phyloP scores from a whole-genome alignment of 257 asterid genomes.

The Striga asiatica region DNA sequence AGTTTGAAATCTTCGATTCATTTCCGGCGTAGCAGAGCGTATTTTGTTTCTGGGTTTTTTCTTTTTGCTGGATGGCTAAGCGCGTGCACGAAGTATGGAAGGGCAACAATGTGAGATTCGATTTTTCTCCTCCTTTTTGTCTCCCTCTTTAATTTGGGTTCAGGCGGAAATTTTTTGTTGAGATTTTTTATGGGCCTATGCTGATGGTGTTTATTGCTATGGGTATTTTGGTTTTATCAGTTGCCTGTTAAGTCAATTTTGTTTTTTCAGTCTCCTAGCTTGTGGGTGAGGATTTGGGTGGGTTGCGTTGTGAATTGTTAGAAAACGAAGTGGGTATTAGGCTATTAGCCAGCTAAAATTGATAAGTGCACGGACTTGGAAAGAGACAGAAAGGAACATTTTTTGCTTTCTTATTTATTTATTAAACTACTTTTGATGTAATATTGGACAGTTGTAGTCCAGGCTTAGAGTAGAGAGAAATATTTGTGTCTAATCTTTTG shows the following conservation, averaged over 20 bases:
- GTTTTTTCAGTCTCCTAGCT: conserved; percentile 1
- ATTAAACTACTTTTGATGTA: conserved; percentile 4
- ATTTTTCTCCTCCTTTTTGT: background rate
- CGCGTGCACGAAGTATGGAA: conserved; percentile 90
- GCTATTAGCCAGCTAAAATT: background rate
- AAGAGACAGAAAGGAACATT: background rate
- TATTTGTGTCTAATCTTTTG: background rate
- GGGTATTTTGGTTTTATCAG: conserved; percentile 6
- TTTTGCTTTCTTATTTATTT: conserved; percentile 1
- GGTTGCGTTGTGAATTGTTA: background rate
- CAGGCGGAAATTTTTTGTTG: conserved; percentile 7
- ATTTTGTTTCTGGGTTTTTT: no score
- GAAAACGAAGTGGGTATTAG: conserved; percentile 10
- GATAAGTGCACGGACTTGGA: conserved; percentile 2
- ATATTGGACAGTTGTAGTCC: background rate
- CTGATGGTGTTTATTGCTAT: conserved; percentile 11
- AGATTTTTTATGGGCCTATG: background rate
- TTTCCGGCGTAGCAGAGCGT: no score
- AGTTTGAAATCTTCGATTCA: no score
- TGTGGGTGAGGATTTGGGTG: no score
- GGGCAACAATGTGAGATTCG: conserved; percentile 84
- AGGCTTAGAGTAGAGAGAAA: background rate
- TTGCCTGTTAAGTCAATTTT: background rate
- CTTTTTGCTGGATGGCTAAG: conserved; percentile 61
- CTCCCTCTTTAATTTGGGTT: conserved; percentile 18